These are phyloP conservation scores for Mychonastes homosphaera DNA, from an alignment of 139 green algal species.

Conservation along the genomic window DNA sequence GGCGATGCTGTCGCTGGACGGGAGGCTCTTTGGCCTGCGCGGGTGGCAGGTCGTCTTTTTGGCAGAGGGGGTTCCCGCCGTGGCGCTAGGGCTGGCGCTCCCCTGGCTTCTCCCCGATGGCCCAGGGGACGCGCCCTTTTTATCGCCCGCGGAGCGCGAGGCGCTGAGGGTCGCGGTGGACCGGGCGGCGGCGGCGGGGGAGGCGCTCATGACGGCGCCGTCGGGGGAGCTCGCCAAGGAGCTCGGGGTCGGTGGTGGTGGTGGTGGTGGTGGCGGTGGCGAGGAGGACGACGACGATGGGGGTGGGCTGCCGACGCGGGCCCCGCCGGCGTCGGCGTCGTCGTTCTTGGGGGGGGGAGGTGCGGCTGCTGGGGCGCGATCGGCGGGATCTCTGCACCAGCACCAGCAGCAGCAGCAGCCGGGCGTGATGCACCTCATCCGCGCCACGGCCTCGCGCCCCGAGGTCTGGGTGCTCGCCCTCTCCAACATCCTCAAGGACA, in stretches of 20 bases:
- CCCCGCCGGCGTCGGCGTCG: not conserved
- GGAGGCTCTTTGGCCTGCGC: slow-evolving; percentile 4
- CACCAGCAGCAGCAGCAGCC: not conserved
- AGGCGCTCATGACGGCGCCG: not conserved
- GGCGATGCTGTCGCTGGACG: slow-evolving; percentile 13
- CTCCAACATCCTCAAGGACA: slow-evolving; percentile 3
- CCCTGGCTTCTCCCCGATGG: slow-evolving; percentile 5
- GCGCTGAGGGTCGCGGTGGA: slow-evolving; percentile 8
- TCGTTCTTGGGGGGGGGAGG: not conserved
- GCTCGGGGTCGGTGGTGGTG: not conserved
- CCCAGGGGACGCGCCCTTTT: not conserved
- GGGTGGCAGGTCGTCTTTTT: slow-evolving; percentile 22
- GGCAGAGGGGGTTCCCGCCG: slow-evolving; percentile 6
- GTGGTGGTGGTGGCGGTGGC: not conserved
- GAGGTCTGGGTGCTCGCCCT: slow-evolving; percentile 10
- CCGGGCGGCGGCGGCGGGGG: not conserved
- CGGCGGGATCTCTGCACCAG: not conserved
- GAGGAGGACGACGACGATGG: not conserved
- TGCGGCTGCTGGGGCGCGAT: too few species aligned
- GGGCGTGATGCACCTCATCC: not conserved
- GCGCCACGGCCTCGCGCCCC: not conserved
- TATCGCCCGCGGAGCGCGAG: not conserved
- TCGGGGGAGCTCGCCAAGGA: too few species aligned
- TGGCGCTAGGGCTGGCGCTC: slow-evolving; percentile 9
- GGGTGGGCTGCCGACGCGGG: not conserved